These are phyloP conservation scores for Tricladium varicosporioides DNA, from an alignment of 2,329 filamentous ascomycete species.

Conservation along the genomic window DNA sequence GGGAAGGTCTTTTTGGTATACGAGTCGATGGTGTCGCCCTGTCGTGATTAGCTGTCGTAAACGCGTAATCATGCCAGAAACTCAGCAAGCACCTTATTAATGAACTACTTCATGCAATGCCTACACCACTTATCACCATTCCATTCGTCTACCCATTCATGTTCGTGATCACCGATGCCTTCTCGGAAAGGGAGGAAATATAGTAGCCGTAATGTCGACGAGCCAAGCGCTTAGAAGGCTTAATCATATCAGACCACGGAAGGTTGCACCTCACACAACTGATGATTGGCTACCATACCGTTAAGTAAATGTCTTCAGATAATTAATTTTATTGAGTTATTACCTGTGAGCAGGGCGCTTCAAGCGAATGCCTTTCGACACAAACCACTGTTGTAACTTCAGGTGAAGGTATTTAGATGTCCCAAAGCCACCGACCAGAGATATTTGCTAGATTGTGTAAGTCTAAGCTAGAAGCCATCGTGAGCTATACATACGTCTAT, in stretches of 20 bases:
- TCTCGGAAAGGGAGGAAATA: neutral
- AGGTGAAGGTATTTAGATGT: too few species aligned
- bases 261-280: constrained; percentile 5
- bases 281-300: constrained; percentile 2
- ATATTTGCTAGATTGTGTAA: too few species aligned
- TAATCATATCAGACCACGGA: constrained; percentile 8
- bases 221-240: neutral
- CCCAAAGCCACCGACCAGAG: too few species aligned
- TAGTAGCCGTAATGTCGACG: constrained; percentile 6
- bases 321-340: too few species aligned
- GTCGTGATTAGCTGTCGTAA: neutral
- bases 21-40: constrained; percentile 5
- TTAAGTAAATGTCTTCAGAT: too few species aligned
- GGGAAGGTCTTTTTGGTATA: constrained; percentile 1
- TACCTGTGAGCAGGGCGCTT: too few species aligned
- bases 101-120: constrained; percentile 1
- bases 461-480: too few species aligned
- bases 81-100: neutral
- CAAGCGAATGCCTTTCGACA: too few species aligned
- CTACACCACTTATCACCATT: neutral
- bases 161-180: neutral
- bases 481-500: too few species aligned
- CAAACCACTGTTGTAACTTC: too few species aligned
- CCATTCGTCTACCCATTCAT: neutral
- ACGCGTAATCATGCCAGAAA: neutral